Conservation (phyloP, 1,139 yeast genomes). For the Pichia inconspicua region DNA sequence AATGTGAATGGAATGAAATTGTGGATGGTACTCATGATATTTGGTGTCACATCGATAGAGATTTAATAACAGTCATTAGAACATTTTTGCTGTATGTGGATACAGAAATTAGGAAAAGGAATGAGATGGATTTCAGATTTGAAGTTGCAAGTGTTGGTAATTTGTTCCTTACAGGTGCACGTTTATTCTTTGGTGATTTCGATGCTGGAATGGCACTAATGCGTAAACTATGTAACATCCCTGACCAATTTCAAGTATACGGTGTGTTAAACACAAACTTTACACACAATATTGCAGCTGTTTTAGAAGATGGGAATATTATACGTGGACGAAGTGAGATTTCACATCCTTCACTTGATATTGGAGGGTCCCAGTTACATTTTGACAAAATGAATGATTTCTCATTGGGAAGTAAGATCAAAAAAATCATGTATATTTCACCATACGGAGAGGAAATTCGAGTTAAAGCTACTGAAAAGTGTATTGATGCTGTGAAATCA, state of each 20-base stretch:
- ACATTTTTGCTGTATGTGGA: conserved; percentile 72
- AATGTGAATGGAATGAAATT: conserved; percentile 61
- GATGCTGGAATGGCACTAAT: conserved; percentile 79
- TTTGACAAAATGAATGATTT: conserved; percentile 47
- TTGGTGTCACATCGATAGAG: conserved; percentile 57
- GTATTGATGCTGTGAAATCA: conserved; percentile 41
- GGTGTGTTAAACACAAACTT: conserved; percentile 83
- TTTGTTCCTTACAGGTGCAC: conserved; percentile 71
- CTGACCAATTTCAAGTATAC: conserved; percentile 47
- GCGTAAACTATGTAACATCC: conserved; percentile 58
- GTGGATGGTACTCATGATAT: conserved; percentile 72
- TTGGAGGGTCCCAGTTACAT: conserved; percentile 27
- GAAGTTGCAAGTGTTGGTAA: conserved; percentile 83
- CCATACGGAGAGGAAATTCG: conserved; percentile 85
- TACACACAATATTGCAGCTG: conserved; percentile 80
- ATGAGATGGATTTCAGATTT: conserved; percentile 58
- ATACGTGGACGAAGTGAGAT: conserved; percentile 94
- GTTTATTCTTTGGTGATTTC: conserved; percentile 74
- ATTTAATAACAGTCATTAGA: conserved; percentile 35
- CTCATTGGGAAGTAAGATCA: conserved; percentile 70
- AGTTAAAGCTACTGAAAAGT: conserved; percentile 67
- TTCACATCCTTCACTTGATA: conserved; percentile 55
- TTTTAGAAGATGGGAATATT: conserved; percentile 57
- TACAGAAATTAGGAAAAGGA: conserved; percentile 64
- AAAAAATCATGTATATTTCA: conserved; percentile 69